These are phyloP conservation scores for Lichtheimia ramosa DNA, from an alignment of 371 early-diverging fungal species.

Conservation along the genomic window DNA sequence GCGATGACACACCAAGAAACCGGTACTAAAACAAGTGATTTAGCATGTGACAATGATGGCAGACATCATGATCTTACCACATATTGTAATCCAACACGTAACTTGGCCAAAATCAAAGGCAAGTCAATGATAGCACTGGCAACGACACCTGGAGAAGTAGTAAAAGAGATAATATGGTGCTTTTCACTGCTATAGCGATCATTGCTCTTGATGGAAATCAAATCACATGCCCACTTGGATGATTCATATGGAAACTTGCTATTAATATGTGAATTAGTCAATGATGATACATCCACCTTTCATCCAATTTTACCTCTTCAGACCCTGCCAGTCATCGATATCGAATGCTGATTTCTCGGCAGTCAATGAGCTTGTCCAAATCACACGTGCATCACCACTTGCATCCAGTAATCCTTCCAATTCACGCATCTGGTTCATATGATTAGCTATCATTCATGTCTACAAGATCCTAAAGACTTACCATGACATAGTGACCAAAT, in stretches of 20 bases:
- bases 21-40: constrained; percentile 27
- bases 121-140: constrained; percentile 63
- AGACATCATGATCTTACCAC: constrained; percentile 22
- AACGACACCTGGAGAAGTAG: constrained; percentile 76
- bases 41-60: too few species aligned
- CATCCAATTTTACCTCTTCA: constrained; percentile 42
- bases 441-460: not conserved
- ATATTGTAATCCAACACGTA: constrained; percentile 47
- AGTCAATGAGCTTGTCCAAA: constrained; percentile 82
- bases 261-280: not conserved
- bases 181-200: constrained; percentile 35
- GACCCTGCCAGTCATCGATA: constrained; percentile 72
- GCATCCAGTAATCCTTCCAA: constrained; percentile 48
- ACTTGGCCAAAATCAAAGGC: constrained; percentile 38
- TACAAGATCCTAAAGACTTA: constrained; percentile 15
- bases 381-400: constrained; percentile 58
- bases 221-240: constrained; percentile 75
- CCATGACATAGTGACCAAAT: constrained; percentile 88
- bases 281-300: not conserved
- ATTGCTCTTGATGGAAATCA: constrained; percentile 57
- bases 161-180: constrained; percentile 39
- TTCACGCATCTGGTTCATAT: constrained; percentile 49
- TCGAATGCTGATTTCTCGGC: constrained; percentile 52
- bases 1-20: constrained; percentile 50
- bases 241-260: constrained; percentile 73